phyloP scores from a whole-genome alignment of 23 red algal genomes.

The Gracilaria vermiculophylla region DNA sequence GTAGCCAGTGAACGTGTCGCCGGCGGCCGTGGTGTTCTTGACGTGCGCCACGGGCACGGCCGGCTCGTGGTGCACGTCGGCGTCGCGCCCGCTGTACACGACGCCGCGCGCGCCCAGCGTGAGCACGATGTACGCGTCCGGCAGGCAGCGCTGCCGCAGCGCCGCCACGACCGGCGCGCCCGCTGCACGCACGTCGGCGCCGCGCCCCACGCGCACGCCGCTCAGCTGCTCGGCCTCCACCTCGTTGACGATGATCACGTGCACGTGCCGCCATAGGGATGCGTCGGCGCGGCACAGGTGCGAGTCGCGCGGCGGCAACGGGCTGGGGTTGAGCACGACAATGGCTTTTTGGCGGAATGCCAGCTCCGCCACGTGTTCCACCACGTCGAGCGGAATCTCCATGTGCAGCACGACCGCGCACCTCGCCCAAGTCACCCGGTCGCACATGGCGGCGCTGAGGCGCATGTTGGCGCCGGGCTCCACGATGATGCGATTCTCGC shows the following conservation, averaged over 20 bases:
- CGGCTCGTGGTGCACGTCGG: not conserved
- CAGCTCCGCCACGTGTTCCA: not conserved
- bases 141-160: not conserved
- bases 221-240: conserved; percentile 8
- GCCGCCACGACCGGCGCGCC: no score
- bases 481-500: conserved; percentile 43
- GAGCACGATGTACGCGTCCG: conserved; percentile 7
- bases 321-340: conserved; percentile 49
- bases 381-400: conserved; percentile 17
- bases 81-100: not conserved
- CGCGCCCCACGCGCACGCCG: no score
- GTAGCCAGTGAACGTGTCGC: conserved; percentile 50
- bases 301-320: not conserved
- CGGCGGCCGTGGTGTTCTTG: conserved; percentile 57
- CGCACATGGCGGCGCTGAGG: not conserved
- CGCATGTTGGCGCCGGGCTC: conserved; percentile 9
- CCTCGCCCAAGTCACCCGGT: no score
- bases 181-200: no score
- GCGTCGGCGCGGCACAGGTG: not conserved
- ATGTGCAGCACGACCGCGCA: conserved; percentile 41
- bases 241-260: conserved; percentile 56
- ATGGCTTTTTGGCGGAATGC: not conserved
- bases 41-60: not conserved
- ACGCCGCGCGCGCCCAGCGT: conserved; percentile 47
- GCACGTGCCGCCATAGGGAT: not conserved